Percentiles rank a stretch among this genome's conserved stretches.
phyloP scores from a whole-genome alignment of 1,284 basidiomycete genomes.

The Apiotrichum porosum region DNA sequence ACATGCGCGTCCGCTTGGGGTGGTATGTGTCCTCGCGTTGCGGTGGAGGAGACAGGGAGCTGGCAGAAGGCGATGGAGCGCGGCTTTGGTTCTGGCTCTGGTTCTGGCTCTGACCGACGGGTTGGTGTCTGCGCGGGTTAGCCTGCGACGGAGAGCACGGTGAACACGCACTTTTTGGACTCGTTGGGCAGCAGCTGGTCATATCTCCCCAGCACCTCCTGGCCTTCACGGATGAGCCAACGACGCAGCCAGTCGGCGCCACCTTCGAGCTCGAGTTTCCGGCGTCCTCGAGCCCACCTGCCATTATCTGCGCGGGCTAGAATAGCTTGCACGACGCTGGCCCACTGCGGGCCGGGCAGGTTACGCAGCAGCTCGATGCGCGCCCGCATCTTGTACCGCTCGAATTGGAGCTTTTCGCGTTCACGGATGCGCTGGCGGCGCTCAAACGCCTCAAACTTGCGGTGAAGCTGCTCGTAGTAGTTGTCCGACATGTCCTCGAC shows the following conservation, averaged over 20 bases:
- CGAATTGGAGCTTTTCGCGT: conserved; percentile 82
- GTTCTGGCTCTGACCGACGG: no score
- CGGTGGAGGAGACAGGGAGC: no score
- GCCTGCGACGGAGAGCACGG: no score
- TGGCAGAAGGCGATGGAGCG: no score
- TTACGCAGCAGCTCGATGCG: conserved; percentile 74
- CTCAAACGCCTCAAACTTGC: conserved; percentile 79
- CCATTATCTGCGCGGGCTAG: conserved; percentile 8
- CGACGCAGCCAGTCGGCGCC: conserved; percentile 39
- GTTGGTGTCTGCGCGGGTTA: no score
- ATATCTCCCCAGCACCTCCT: conserved; percentile 38
- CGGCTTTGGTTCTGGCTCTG: no score
- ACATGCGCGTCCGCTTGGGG: no score
- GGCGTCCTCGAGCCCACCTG: conserved; percentile 30
- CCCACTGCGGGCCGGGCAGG: conserved; percentile 31
- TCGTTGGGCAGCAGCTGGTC: conserved; percentile 16
- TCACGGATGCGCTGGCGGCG: conserved; percentile 77
- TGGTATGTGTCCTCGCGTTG: no score
- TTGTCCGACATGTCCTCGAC: conserved; percentile 72
- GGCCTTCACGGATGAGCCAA: conserved; percentile 38
- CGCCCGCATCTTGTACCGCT: conserved; percentile 83
- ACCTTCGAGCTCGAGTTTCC: conserved; percentile 24
- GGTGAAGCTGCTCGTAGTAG: conserved; percentile 76
- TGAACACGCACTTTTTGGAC: no score
- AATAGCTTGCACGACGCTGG: conserved; percentile 22